Evolutionary conservation across 768 basidiomycete genomes (phyloP), one percentile per base, ranked within the genome.

Genomic region (Favolaschia claudopus): DNA sequence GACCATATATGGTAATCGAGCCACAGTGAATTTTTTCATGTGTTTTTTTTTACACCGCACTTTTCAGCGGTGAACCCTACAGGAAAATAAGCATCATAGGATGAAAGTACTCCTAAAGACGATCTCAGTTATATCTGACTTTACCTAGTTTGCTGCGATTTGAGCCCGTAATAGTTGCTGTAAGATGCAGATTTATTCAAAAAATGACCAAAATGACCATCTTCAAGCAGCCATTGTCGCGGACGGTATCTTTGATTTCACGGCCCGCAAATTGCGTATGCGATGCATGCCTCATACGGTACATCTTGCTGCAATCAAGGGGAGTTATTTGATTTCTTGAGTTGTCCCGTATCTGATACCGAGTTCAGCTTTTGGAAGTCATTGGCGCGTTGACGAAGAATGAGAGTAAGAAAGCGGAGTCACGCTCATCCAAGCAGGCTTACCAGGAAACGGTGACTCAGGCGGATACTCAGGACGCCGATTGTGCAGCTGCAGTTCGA

Each of bases 281-380:
- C 69, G 63, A 20, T 77, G 76, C 62, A 73, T 76, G 71, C 76
- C 74, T 0, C 76, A 77, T 33, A 76, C 73, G 1, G 66, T 77
- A 9, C 73, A 77, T 57, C 69, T 77, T 36, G 74, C 74, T 9
- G 70, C 73, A 74, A 24, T 72, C 7, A 59, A 73, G 63, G 74
- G 70, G 53, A 19, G 53, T 17, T 13, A 31, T 19, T 6, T 47
- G 9, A 15, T 25, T 46, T 10, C 20, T 10, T 8, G 13, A 40
- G 12, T 40, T 12, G 39, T 13, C 20, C 20, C 20, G 39, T 40
- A 13, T 40, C 13, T 40, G 39, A 40, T 40, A 8, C 39, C n/a
- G n/a, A 15, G 10, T 28, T 22, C 36, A 55, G 39, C 52, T 55
- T 25, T 24, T 55, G 4, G 40, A 48, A 19, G 43, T 31, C 20